Percentiles rank a stretch among this genome's conserved stretches.
These are phyloP conservation scores for Kregervanrija fluxuum DNA, from an alignment of 805 yeast genomes.

Conservation along the genomic window DNA sequence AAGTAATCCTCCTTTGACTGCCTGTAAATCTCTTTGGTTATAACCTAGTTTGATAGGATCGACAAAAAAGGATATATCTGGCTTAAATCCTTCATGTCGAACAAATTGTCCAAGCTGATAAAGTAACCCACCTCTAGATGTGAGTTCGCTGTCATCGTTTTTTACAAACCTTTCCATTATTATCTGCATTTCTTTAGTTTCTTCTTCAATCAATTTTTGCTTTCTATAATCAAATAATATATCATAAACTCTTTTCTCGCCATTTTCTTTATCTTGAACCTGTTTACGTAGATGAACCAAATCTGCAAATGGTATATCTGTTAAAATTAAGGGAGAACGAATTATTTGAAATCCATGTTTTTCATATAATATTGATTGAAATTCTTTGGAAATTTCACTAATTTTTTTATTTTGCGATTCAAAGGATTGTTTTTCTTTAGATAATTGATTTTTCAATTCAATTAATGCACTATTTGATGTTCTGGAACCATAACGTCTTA, in stretches of 20 bases:
- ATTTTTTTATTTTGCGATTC: too few relatives aligned
- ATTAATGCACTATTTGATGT: too few relatives aligned
- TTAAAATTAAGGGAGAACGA: constrained; percentile 4
- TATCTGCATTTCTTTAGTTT: constrained; percentile 7
- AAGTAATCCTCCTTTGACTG: too few relatives aligned
- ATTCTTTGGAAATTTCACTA: too few relatives aligned
- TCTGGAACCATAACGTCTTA: too few relatives aligned
- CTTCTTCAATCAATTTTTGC: background rate
- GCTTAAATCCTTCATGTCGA: constrained; percentile 3
- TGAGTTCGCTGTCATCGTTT: too few relatives aligned
- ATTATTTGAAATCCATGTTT: constrained; percentile 6
- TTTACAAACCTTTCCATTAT: background rate
- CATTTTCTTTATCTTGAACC: background rate
- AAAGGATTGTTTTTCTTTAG: too few relatives aligned
- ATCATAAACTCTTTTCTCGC: background rate
- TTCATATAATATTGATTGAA: too few relatives aligned
- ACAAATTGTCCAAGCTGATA: constrained; percentile 8
- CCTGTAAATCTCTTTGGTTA: too few relatives aligned
- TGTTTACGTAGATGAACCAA: constrained; percentile 6
- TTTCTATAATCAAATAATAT: constrained; percentile 6
- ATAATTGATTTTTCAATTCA: too few relatives aligned
- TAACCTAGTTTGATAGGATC: too few relatives aligned
- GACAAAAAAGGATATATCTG: background rate
- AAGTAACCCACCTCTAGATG: background rate
- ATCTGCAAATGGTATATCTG: background rate